Evolutionary conservation across 1,284 basidiomycete genomes (phyloP).

Genomic region (Hypsizygus ulmarius): DNA sequence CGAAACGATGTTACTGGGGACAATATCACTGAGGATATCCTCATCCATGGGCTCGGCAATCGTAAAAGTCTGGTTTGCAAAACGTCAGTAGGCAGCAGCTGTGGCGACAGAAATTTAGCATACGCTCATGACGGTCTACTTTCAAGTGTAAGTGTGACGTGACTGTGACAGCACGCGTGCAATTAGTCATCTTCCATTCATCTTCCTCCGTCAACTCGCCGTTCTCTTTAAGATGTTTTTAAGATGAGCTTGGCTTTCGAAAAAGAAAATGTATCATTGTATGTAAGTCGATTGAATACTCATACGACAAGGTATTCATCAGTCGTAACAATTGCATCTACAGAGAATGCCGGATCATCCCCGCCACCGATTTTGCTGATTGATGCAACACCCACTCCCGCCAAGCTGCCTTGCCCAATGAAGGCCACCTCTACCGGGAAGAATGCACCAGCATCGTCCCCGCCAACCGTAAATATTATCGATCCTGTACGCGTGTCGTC

Average conservation of each 20-base stretch:
- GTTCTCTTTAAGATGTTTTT: too few species aligned
- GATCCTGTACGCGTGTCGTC: slow-evolving; percentile 69
- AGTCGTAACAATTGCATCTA: slow-evolving; percentile 70
- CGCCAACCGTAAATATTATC: slow-evolving; percentile 84
- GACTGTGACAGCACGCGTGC: slow-evolving; percentile 22
- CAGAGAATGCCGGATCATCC: slow-evolving; percentile 67
- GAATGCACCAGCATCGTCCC: slow-evolving; percentile 82
- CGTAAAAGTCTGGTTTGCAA: slow-evolving; percentile 34
- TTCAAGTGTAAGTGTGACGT: slow-evolving; percentile 15
- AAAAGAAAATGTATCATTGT: too few species aligned
- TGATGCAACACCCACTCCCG: slow-evolving; percentile 62
- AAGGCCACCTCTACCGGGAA: slow-evolving; percentile 92
- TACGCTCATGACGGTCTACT: slow-evolving; percentile 23
- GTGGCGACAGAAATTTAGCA: slow-evolving; percentile 12
- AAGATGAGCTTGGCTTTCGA: too few species aligned
- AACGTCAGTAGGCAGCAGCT: slow-evolving; percentile 1
- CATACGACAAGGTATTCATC: slow-evolving; percentile 69
- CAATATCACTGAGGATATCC: slow-evolving; percentile 76
- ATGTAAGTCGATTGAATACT: too few species aligned
- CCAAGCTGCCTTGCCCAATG: slow-evolving; percentile 74
- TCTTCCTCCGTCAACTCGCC: too few species aligned
- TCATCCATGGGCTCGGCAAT: slow-evolving; percentile 53
- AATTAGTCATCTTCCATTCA: too few species aligned
- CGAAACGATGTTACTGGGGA: slow-evolving; percentile 81
- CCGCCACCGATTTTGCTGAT: slow-evolving; percentile 60